These are phyloP conservation scores for Blastocystis sp. DNA, from an alignment of 352 stramenopile species.

Conservation along the genomic window DNA sequence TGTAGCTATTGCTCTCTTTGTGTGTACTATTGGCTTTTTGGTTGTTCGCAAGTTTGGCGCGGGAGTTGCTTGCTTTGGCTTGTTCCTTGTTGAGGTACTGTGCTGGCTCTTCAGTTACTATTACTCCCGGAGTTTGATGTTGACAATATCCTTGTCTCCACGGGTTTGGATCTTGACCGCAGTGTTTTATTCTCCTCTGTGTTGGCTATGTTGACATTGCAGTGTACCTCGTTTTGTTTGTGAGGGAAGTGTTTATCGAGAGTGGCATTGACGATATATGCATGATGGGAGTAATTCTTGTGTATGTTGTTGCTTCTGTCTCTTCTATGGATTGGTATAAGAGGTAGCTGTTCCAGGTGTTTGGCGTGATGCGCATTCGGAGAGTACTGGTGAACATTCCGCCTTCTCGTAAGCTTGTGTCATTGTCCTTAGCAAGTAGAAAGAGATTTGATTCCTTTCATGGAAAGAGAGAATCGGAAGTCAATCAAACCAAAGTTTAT, in stretches of 20 bases:
- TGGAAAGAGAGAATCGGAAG: conserved; percentile 42
- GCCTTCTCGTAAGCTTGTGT: neutral
- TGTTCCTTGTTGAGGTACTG: conserved; percentile 11
- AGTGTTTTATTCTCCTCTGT: conserved; percentile 22
- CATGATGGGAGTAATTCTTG: neutral
- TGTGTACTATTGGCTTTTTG: neutral
- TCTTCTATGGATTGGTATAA: neutral
- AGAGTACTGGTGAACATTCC: conserved; percentile 11
- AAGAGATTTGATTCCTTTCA: conserved; percentile 27
- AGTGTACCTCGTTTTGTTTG: neutral
- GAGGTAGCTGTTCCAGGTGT: conserved; percentile 13
- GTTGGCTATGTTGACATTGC: conserved; percentile 13
- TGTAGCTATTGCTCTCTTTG: neutral
- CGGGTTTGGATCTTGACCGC: neutral
- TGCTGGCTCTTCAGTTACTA: neutral
- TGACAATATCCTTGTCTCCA: conserved; percentile 15
- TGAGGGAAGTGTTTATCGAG: conserved; percentile 5
- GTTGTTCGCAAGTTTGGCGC: neutral
- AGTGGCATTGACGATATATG: neutral
- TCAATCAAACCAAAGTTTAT: conserved; percentile 38
- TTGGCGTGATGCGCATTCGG: conserved; percentile 15
- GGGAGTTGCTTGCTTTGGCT: neutral
- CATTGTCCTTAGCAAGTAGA: neutral
- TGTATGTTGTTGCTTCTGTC: neutral
- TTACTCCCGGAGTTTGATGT: neutral